Evolutionary conservation across 805 yeast genomes (phyloP).

Genomic region (Starmerella vitae): DNA sequence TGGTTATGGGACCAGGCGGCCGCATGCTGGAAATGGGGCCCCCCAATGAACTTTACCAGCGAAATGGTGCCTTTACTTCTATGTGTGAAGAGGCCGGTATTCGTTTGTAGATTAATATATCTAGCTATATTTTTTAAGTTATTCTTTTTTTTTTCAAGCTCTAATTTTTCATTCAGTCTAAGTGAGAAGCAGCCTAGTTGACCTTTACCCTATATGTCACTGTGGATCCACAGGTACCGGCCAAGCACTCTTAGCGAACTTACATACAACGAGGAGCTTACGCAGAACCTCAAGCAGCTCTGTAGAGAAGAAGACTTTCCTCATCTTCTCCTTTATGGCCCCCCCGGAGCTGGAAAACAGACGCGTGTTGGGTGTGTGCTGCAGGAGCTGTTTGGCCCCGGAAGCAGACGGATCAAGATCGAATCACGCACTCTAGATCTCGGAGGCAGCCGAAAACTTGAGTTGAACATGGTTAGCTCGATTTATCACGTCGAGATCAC

Average conservation of each 20-base stretch:
- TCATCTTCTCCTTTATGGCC: conserved; percentile 84
- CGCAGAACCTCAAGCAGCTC: conserved; percentile 48
- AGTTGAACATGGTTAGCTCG: conserved; percentile 84
- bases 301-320: conserved; percentile 77
- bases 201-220: conserved; percentile 35
- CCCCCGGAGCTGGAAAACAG: conserved; percentile 94
- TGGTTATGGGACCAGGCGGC: conserved; percentile 46
- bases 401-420: conserved; percentile 71
- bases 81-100: conserved; percentile 12
- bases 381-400: conserved; percentile 67
- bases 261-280: conserved; percentile 52
- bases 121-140: background rate
- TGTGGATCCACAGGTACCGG: conserved; percentile 94
- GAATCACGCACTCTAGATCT: conserved; percentile 68
- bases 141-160: too few species aligned
- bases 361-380: conserved; percentile 76
- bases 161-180: too few species aligned
- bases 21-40: conserved; percentile 41
- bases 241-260: conserved; percentile 55
- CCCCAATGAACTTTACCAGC: conserved; percentile 32
- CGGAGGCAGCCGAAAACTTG: conserved; percentile 61
- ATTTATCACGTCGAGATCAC: conserved; percentile 88
- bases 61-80: background rate
- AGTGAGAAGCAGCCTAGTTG: too few species aligned
- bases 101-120: background rate